Base-by-base conservation (phyloP, 495 filamentous ascomycete genomes). In the Aspergillus haitiensis region DNA sequence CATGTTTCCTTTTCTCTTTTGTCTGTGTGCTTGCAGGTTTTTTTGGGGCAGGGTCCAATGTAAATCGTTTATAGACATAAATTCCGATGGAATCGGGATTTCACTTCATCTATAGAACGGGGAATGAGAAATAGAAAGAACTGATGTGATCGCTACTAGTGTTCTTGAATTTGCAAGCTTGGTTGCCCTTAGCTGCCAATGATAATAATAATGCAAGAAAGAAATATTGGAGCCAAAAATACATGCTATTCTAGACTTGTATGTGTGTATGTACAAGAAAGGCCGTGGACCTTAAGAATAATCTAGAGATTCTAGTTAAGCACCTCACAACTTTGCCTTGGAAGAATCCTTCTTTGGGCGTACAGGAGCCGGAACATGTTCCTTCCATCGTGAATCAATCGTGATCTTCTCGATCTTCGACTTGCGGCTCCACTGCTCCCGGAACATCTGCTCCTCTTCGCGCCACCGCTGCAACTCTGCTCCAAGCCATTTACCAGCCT, bases 381-480 rank as follows among this genome's bases (percentile, higher is more conserved):
- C 72, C 57, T 82, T 64, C 77, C 82, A 89, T 40, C 85, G 72
- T 13, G 77, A 71, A 67, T 80, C 81, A 53, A 92, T 62, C 32
- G 78, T 86, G 54, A 74, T 66, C 74, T 86, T 90, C 68, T 88
- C 80, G 16, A 67, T 35, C 59, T 75, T 73, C 12, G 72, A 73
- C 58, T 78, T 80, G 62, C 65, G 68, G 58, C 70, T 77, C 74
- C 82, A 84, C 71, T 77, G 82, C 36, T 73, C 69, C 48, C 78
- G 70, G 63, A 88, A 89, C 55, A 75, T 76, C 54, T 77, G 76
- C 67, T 90, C 84, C 66, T 90, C 82, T 12, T 77, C 75, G 53
- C 80, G 71, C 87, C 88, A 93, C 42, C 79, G 73, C 47, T 76
- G 62, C 64, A 93, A 61, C 68, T 92, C 88, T 46, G 67, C 65